phyloP scores from a whole-genome alignment of 495 filamentous ascomycete species.

The Hypoxylon fragiforme region DNA sequence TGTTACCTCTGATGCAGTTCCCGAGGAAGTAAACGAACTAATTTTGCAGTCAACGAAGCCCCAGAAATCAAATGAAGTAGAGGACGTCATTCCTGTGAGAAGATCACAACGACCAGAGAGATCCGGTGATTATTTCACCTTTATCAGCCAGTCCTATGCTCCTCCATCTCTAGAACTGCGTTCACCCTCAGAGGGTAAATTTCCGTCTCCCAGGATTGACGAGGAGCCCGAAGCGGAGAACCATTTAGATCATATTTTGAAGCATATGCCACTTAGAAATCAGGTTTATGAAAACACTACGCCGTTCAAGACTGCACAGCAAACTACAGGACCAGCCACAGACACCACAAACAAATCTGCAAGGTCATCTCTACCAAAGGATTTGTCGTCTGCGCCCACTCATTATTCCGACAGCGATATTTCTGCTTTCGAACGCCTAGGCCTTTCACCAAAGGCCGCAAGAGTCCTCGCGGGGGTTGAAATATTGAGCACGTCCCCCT shows the following conservation, averaged over 20 bases:
- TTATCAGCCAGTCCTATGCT: slow-evolving; percentile 33
- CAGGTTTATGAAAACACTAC: slow-evolving; percentile 5
- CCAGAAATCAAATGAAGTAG: background rate
- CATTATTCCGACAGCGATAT: slow-evolving; percentile 39
- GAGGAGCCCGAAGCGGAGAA: slow-evolving; percentile 30
- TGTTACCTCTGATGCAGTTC: slow-evolving; percentile 14
- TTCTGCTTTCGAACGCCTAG: slow-evolving; percentile 35
- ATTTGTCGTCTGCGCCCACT: slow-evolving; percentile 32
- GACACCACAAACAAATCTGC: slow-evolving; percentile 5
- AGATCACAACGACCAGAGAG: slow-evolving; percentile 21
- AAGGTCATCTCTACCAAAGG: slow-evolving; percentile 22
- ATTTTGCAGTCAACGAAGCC: slow-evolving; percentile 2
- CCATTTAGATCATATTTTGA: slow-evolving; percentile 23
- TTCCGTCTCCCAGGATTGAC: slow-evolving; percentile 24
- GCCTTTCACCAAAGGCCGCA: slow-evolving; percentile 33
- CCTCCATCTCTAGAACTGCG: slow-evolving; percentile 32
- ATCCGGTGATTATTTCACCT: slow-evolving; percentile 35
- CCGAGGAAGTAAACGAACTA: slow-evolving; percentile 1
- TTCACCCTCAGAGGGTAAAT: slow-evolving; percentile 25
- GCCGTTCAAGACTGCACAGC: slow-evolving; percentile 2
- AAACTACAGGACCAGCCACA: background rate
- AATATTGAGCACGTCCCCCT: slow-evolving; percentile 23
- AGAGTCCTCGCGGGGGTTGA: slow-evolving; percentile 29
- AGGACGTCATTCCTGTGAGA: background rate
- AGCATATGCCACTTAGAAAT: slow-evolving; percentile 16